Base-by-base conservation (phyloP, 129 eudicot genomes). In the Glebionis coronaria region DNA sequence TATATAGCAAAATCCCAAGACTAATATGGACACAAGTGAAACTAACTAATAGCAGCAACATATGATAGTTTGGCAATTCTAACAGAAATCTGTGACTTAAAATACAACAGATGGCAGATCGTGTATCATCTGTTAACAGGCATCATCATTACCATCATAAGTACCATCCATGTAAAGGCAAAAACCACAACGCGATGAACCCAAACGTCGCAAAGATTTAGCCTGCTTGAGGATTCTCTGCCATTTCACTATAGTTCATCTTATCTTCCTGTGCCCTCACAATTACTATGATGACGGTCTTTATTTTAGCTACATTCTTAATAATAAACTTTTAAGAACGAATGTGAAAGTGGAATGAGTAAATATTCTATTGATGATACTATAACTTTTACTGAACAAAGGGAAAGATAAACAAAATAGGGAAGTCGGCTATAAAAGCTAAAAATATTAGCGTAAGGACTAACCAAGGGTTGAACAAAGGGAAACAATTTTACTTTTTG, bases 171-270 rank as follows among this genome's bases (percentile, higher is more conserved):
- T 14, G 47, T 61, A 38, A 15, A 62, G 68, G 29, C 35, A 42
- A 63, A 63, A 63, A 40, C 52, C 53, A 40, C 68, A 42, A 63
- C 7, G 20, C 52, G 31, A 62, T 18, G 49, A 16, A 35, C 42
- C 25, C 67, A 35, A 35, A 35, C 42, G 7, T 6, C 20, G 12
- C 8, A 62, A 40, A 16, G 15, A 21, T 64, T 8, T 38, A 45
- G 38, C 9, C n/a, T 23, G 27, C 69, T 23, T 56, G 3, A 56
- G 31, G 61, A 40, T 23, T 56, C 61, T 56, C 16, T 31, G 25
- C 13, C 15, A 8, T 55, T 16, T 21, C 31, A 25, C 25, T 12
- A 12, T 23, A 31, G 62, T 56, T 23, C 62, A 56, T 31, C 19
- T 57, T 23, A 57, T 12, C 40, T 27, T 5, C 44, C 14, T 27